These are phyloP conservation scores for Microsporum canis DNA, from an alignment of 2,329 filamentous ascomycete species.

Conservation along the genomic window DNA sequence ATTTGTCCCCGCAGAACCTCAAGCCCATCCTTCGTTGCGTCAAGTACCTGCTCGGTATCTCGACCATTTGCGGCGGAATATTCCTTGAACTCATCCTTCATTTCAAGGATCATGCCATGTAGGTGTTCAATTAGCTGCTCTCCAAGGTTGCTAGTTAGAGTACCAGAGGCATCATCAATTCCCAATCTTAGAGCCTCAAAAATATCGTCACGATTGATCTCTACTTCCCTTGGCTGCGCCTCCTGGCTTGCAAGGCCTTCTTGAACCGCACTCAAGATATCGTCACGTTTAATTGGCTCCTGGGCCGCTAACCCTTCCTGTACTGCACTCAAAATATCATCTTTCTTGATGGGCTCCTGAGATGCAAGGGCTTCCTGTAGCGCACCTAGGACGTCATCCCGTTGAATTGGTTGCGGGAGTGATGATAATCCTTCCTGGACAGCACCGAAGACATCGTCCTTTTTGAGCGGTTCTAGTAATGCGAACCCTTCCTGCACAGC, in stretches of 20 bases:
- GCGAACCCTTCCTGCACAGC: conserved; percentile 21
- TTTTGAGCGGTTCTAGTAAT: conserved; percentile 7
- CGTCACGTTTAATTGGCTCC: conserved; percentile 13
- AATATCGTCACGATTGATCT: conserved; percentile 42
- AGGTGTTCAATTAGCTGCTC: conserved; percentile 49
- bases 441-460: conserved; percentile 18
- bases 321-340: conserved; percentile 77
- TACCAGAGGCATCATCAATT: conserved; percentile 42
- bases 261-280: conserved; percentile 19
- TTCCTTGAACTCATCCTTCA: conserved; percentile 59
- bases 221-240: conserved; percentile 47
- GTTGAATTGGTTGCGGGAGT: conserved; percentile 9
- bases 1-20: conserved; percentile 71
- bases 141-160: conserved; percentile 40
- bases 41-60: conserved; percentile 78
- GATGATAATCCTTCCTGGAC: conserved; percentile 20
- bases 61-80: conserved; percentile 67
- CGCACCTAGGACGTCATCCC: conserved; percentile 18
- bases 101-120: conserved; percentile 48
- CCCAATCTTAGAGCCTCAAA: conserved; percentile 49
- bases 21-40: conserved; percentile 76
- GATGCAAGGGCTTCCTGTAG: conserved; percentile 22
- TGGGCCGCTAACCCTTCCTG: conserved; percentile 54
- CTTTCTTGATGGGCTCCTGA: conserved; percentile 45
- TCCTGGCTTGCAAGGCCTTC: conserved; percentile 28